Base-by-base conservation (phyloP, 352 stramenopile genomes). In the Globisporangium apiculatum region DNA sequence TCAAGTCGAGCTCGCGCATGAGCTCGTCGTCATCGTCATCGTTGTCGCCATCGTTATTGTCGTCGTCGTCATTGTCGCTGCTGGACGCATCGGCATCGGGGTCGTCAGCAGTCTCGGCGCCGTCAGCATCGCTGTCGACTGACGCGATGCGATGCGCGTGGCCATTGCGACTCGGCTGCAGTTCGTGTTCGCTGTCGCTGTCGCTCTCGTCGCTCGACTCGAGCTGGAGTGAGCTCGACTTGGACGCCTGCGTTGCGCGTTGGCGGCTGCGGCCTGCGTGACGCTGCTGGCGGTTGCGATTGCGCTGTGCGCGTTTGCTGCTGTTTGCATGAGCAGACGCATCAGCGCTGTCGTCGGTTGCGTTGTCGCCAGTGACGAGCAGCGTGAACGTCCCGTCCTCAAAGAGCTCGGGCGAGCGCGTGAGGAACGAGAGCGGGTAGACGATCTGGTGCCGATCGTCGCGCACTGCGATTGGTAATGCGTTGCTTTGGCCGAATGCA, bases 401-500 rank as follows among this genome's bases (percentile, higher is more conserved):
- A 58, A 94, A 94, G 7, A 80, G 54, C 53, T 71, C 64, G 0
- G 81, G 81, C 24, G 71, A 71, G 51, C 63, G 71, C 24, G 70
- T 69, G 40, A 94, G 55, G 38, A 94, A 69, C 60, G 83, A 91
- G 35, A 89, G 60, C 57, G 83, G 81, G 57, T 83, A 91, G 41
- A 89, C 69, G 8, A 89, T 68, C 66, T 66, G 51, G 42, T 57
- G 55, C 12, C 60, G 51, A 36, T 54, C 42, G 38, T 79, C 62
- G 43, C 63, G 65, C 54, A 78, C 52, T 17, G 73, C 70, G 37
- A 76, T 57, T 17, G 53, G 54, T 7, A 18, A 5, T 2, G n/a
- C 9, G 8, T 48, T 36, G 31, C 36, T 40, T 7, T 36, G 11
- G 35, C 7, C 43, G 31, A 6, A 36, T 47, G 14, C 41, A 7